Base-by-base conservation (phyloP, 1,284 basidiomycete species). In the Sporisorium scitamineum region DNA sequence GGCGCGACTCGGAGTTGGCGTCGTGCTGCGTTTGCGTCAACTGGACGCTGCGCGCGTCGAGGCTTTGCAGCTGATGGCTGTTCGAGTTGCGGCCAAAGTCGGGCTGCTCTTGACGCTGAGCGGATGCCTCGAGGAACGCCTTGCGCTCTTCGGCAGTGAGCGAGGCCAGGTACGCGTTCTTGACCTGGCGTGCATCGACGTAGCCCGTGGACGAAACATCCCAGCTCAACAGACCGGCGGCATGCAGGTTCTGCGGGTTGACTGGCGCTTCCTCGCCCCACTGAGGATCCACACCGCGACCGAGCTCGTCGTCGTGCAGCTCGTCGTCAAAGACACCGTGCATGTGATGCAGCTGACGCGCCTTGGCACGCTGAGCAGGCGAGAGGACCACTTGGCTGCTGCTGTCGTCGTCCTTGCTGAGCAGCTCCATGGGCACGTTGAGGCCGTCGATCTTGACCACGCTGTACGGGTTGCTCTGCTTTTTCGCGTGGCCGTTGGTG, bases 291-390 rank as follows among this genome's bases (percentile, higher is more conserved):
- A 29, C 52, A n/a, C 73, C 70, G 18, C 59, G 64, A 16, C 67
- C 76, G 24, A 41, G 37, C 50, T 76, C 74, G 32, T 76, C 74
- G 22, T 76, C 74, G 44, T 64, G 37, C 26, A 78, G 54, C 26
- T 78, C 75, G 37, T 78, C 76, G 53, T 78, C 76, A 59, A 75
- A 78, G 20, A 78, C 64, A 29, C 76, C 76, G 61, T 78, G 76
- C 1, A 78, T 78, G 45, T 75, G 67, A 51, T 78, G 67, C 42
- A 78, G 66, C 61, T 78, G 66, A 20, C 76, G 61, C 31, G 71
- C 63, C 61, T 78, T 78, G 65, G 68, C 67, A 50, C 71, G 68
- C 54, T 78, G 76, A n/a, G 74, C 70, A 16, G 74, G 65, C 45
- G 74, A 76, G 32, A 76, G 68, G 5, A 61, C 58, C n/a, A 68